Percentiles rank a stretch among this genome's conserved stretches.
These are phyloP conservation scores for Pleurotus salmoneostramineus DNA, from an alignment of 768 basidiomycete species.

Conservation along the genomic window DNA sequence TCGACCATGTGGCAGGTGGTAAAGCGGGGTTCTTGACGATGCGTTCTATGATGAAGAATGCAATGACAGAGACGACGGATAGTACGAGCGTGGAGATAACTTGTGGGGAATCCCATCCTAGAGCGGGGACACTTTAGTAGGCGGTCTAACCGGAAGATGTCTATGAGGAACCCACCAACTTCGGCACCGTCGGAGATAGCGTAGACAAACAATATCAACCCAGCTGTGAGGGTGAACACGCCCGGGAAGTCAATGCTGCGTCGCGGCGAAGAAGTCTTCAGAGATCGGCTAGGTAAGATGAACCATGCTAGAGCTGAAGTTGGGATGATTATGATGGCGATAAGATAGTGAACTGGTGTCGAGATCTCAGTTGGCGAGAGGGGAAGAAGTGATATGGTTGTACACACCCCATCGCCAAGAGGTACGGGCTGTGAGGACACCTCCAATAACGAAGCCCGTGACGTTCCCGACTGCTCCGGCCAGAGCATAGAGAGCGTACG, in stretches of 20 bases:
- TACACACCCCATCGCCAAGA: conserved; percentile 36
- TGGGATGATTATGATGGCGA: conserved; percentile 29
- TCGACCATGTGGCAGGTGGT: conserved; percentile 35
- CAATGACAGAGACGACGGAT: conserved; percentile 30
- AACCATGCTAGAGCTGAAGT: conserved; percentile 9
- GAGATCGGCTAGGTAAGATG: conserved; percentile 8
- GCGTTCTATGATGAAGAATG: conserved; percentile 46
- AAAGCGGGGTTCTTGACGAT: conserved; percentile 10
- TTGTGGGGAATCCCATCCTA: conserved; percentile 38
- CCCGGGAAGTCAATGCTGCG: conserved; percentile 14
- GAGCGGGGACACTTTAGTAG: neutral
- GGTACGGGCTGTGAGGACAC: conserved; percentile 28
- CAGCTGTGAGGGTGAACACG: conserved; percentile 11
- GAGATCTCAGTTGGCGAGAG: neutral
- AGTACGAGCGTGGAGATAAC: conserved; percentile 40
- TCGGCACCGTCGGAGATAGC: conserved; percentile 36
- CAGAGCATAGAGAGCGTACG: conserved; percentile 39
- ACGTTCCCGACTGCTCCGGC: conserved; percentile 41
- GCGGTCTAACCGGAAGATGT: neutral
- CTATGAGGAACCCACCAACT: conserved; percentile 3
- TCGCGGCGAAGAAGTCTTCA: neutral
- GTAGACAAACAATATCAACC: conserved; percentile 29
- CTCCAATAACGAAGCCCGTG: conserved; percentile 34
- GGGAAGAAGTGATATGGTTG: neutral
- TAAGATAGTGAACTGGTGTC: conserved; percentile 35